Base-by-base conservation (phyloP, 106 monocot species). In the Dioscorea alata region DNA sequence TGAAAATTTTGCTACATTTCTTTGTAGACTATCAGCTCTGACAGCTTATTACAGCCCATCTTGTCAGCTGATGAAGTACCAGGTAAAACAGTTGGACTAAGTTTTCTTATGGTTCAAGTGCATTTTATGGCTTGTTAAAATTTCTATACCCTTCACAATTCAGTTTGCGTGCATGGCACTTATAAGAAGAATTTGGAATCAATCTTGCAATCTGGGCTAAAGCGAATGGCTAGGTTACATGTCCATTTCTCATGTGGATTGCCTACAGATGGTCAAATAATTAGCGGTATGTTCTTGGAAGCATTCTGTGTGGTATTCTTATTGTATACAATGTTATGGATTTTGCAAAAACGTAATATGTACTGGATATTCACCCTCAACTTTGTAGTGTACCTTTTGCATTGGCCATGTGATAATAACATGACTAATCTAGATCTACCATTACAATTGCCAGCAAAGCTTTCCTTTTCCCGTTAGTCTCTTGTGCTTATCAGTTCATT, bases 111-210 rank as follows among this genome's bases (percentile, higher is more conserved):
- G 14, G 31, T 53, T 13, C 28, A 53, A 57, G 9, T 69, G 33
- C 57, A 28, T 31, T 33, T 2, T 49, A 28, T 71, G 14, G 22
- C 66, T 21, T 68, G 7, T 9, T 57, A 18, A n/a, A 21, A 42
- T 18, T 35, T 15, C 35, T 49, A 31, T 60, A 3, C 60, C 18
- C 16, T 71, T 48, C 23, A 13, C 70, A 17, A 54, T 76, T 74
- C 73, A 92, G 92, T 92, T 70, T 97, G 97, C 73, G 92, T 92
- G 61, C 97, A 97, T 87, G 97, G 92, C 32, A 97, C 97, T 48
- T 97, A 97, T 71, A 89, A 64, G 80, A 85, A 74, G 65, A 92
- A 92, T 66, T 73, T 97, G 58, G 85, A 97, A 23, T 92, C 92
- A 23, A 92, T 97, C 64, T 81, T 97, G 74, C 71, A 92, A 60